Conservation (phyloP, 345 rosid species). For the Kandelia obovata region DNA sequence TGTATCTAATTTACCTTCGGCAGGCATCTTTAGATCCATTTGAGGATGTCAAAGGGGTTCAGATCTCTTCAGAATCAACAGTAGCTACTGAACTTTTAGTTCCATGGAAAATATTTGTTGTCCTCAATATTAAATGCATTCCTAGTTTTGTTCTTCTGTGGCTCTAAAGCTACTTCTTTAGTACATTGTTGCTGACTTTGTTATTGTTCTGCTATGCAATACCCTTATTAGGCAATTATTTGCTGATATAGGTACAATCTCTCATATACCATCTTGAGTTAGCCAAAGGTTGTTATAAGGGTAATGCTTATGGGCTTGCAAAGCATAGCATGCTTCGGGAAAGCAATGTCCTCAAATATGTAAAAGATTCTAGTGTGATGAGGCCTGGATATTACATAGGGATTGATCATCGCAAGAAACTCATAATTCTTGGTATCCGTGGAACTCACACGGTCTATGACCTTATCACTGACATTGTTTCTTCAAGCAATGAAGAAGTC, state of each 20-base stretch:
- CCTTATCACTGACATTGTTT: conserved; percentile 75
- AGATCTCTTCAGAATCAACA: conserved; percentile 57
- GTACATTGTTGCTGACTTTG: background rate
- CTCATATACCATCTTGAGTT: conserved; percentile 82
- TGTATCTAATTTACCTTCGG: conserved; percentile 83
- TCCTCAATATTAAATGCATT: background rate
- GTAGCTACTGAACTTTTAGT: conserved; percentile 29
- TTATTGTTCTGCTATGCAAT: background rate
- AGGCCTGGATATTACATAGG: conserved; percentile 91
- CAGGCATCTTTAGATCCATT: conserved; percentile 63
- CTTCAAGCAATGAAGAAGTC: conserved; percentile 77
- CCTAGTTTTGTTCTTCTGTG: background rate
- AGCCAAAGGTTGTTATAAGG: conserved; percentile 75
- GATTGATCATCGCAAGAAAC: conserved; percentile 67
- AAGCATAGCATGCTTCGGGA: conserved; percentile 80
- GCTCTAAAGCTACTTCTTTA: background rate
- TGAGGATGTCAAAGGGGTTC: conserved; percentile 70
- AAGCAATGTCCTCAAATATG: conserved; percentile 63
- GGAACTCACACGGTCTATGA: conserved; percentile 90
- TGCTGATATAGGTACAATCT: conserved; percentile 57
- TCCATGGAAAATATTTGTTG: conserved; percentile 2
- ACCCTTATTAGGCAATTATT: conserved; percentile 18
- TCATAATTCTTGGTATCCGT: conserved; percentile 72
- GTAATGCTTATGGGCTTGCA: conserved; percentile 46
- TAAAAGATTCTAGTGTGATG: conserved; percentile 72